Conservation (phyloP, 2,329 filamentous ascomycete genomes). For the Reticulascus tulasneorum region DNA sequence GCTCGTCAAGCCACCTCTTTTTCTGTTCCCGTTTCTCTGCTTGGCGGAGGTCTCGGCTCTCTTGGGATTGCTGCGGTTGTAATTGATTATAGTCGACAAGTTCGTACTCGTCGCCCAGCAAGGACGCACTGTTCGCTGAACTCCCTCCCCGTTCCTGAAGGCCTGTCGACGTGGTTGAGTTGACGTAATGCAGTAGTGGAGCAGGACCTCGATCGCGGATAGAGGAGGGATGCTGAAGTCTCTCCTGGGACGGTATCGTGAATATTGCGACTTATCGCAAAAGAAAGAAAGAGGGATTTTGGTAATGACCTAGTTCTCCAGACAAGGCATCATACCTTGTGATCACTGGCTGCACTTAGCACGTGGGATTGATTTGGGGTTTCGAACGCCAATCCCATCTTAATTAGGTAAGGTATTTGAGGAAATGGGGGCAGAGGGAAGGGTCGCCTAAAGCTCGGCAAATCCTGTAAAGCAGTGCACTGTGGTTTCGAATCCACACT, state of each 20-base stretch:
- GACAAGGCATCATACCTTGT: too few relatives aligned
- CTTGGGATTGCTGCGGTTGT: constrained; percentile 21
- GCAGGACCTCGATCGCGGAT: constrained; percentile 13
- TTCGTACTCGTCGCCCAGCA: constrained; percentile 28
- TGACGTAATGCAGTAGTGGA: constrained; percentile 9
- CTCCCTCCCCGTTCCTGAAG: constrained; percentile 15
- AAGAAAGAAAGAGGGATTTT: too few relatives aligned
- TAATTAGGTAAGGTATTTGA: too few relatives aligned
- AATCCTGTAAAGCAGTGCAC: too few relatives aligned
- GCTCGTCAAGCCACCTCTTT: constrained; percentile 65
- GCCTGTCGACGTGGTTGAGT: constrained; percentile 9
- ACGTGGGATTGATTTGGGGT: too few relatives aligned
- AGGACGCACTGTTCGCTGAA: constrained; percentile 6
- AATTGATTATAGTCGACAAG: constrained; percentile 36
- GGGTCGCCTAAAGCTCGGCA: too few relatives aligned
- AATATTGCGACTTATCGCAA: too few relatives aligned
- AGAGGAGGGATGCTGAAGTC: constrained; percentile 13
- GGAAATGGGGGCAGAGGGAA: too few relatives aligned
- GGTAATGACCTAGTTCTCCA: too few relatives aligned
- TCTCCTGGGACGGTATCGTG: constrained; percentile 13
- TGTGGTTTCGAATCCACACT: too few relatives aligned
- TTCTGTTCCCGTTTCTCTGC: constrained; percentile 55
- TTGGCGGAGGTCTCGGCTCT: constrained; percentile 28
- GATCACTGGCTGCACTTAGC: too few relatives aligned
- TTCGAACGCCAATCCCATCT: too few relatives aligned